These are phyloP conservation scores for Cladophialophora yegresii DNA, from an alignment of 2,329 filamentous ascomycete genomes.

Conservation along the genomic window DNA sequence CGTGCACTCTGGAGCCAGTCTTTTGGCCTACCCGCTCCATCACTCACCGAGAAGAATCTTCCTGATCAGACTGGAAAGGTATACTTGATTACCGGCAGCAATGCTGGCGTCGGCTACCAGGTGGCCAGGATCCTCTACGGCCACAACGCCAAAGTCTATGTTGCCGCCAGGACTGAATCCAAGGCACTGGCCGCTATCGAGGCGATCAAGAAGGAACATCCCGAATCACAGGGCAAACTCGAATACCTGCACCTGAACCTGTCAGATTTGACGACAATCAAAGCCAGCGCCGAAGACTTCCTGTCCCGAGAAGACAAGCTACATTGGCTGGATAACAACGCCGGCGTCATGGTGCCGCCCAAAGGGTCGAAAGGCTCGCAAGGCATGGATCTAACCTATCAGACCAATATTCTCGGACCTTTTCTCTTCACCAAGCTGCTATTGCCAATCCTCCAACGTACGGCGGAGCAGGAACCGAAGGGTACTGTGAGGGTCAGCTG, in stretches of 20 bases:
- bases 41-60: conserved; percentile 32
- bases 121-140: conserved; percentile 46
- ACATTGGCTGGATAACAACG: conserved; percentile 40
- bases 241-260: conserved; percentile 43
- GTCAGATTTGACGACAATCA: conserved; percentile 36
- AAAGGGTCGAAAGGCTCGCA: conserved; percentile 40
- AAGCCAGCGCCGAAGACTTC: conserved; percentile 33
- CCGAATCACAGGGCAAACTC: conserved; percentile 41
- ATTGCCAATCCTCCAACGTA: conserved; percentile 40
- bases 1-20: conserved; percentile 24
- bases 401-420: conserved; percentile 44
- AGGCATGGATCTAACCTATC: conserved; percentile 45
- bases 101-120: conserved; percentile 47
- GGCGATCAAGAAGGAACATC: conserved; percentile 42
- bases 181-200: conserved; percentile 47
- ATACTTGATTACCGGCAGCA: conserved; percentile 45
- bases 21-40: conserved; percentile 19
- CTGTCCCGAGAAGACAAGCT: conserved; percentile 39
- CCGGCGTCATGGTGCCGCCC: conserved; percentile 45
- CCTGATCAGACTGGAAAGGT: conserved; percentile 33
- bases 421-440: conserved; percentile 47
- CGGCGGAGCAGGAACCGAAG: conserved; percentile 32
- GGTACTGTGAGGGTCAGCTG: conserved; percentile 42
- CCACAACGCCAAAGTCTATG: conserved; percentile 50
- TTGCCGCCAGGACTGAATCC: conserved; percentile 46